Conservation (phyloP, 1,139 yeast species). For the Groenewaldozyma auringiensis region DNA sequence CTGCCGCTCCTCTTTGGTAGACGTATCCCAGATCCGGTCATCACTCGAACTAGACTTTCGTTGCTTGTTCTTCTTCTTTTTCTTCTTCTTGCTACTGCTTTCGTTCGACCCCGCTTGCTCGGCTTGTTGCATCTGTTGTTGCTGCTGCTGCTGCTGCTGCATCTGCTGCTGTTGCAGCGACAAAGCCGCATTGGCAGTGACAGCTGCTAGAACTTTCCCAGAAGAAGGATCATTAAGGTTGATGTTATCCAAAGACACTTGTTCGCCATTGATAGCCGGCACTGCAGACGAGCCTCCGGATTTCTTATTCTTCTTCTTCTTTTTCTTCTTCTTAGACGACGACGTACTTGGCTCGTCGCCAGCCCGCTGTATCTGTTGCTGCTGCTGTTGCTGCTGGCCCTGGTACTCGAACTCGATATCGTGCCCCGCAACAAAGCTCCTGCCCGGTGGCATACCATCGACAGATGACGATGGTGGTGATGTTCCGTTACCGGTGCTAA, state of each 20-base stretch:
- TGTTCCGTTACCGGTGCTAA: constrained; percentile 3
- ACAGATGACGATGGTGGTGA: neutral
- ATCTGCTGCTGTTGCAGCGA: constrained; percentile 8
- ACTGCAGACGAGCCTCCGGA: too few relatives aligned
- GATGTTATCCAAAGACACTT: constrained; percentile 21
- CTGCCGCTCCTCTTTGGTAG: constrained; percentile 51
- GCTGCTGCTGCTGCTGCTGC: constrained; percentile 5
- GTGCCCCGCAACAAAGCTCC: constrained; percentile 43
- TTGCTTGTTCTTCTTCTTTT: constrained; percentile 4
- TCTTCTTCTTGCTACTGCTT: constrained; percentile 5
- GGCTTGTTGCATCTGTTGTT: constrained; percentile 1
- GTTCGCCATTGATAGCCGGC: neutral
- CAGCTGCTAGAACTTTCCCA: constrained; percentile 27
- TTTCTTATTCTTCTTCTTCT: constrained; percentile 46
- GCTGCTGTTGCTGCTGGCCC: constrained; percentile 1
- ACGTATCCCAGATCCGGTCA: constrained; percentile 51
- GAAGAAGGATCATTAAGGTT: constrained; percentile 49
- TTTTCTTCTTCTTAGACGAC: constrained; percentile 32
- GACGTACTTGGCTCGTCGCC: constrained; percentile 3
- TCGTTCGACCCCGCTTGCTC: neutral
- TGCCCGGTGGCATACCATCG: neutral
- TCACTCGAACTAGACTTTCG: constrained; percentile 11
- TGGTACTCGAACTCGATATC: constrained; percentile 53
- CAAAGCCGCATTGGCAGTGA: constrained; percentile 24
- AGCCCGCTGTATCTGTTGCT: constrained; percentile 4